Evolutionary conservation across 805 yeast genomes (phyloP).

Genomic region (Ogataea corticis): DNA sequence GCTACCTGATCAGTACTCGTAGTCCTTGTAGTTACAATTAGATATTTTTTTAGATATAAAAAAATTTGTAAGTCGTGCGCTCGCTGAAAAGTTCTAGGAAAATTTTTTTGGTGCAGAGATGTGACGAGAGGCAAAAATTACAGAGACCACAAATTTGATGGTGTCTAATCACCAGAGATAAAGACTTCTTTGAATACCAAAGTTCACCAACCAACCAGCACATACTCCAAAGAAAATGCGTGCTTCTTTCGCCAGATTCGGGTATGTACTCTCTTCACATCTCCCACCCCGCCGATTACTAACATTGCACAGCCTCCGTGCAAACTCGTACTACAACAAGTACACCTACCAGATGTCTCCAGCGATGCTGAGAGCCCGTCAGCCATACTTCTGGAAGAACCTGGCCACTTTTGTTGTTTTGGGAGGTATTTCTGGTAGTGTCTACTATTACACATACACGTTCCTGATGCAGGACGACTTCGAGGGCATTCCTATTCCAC

Average conservation of each 20-base stretch:
- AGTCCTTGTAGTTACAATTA: background rate
- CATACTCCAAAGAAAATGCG: conserved; percentile 19
- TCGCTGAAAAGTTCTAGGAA: conserved; percentile 2
- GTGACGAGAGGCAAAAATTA: background rate
- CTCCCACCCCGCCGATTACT: conserved; percentile 6
- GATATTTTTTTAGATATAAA: conserved; percentile 1
- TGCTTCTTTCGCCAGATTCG: conserved; percentile 23
- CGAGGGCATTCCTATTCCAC: conserved; percentile 92
- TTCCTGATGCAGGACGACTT: conserved; percentile 77
- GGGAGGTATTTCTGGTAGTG: conserved; percentile 65
- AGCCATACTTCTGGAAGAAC: conserved; percentile 81
- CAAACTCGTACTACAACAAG: conserved; percentile 41
- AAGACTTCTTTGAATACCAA: too few species aligned
- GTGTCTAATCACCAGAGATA: too few species aligned
- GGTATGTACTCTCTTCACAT: conserved; percentile 23
- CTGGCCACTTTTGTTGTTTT: conserved; percentile 60
- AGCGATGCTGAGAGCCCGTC: conserved; percentile 86
- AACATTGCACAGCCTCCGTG: conserved; percentile 20
- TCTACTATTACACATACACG: conserved; percentile 66
- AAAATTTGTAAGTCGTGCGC: conserved; percentile 6
- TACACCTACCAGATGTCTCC: conserved; percentile 76
- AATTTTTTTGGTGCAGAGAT: conserved; percentile 7
- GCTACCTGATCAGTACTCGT: too few species aligned
- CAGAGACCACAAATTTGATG: too few species aligned
- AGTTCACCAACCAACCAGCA: background rate